Evolutionary conservation across 345 rosid species (phyloP), one percentile per base, ranked within the genome.

Genomic region (Gossypium turneri): DNA sequence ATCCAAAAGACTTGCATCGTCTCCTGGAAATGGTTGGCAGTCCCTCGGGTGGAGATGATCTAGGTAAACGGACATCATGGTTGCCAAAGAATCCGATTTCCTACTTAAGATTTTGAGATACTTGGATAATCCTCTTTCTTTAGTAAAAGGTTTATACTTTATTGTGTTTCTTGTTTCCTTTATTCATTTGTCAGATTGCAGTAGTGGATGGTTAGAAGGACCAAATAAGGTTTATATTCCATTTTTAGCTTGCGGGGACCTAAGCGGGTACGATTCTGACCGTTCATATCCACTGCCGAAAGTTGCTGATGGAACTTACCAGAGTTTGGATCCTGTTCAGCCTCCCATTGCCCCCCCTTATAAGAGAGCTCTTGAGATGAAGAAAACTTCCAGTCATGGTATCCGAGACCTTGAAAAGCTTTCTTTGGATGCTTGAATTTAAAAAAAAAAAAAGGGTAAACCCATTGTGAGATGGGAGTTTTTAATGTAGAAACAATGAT

Each of bases 271-370:
- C 70, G 98, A 91, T 69, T 95, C 99, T 7, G 99, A 95, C 78
- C 92, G 90, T 65, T 95, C 97, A 17, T 95, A 93, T 81, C 99
- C 97, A 2, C 88, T 91, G 2, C 93, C 97, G 0, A 90, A 84
- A 88, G 90, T 79, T 45, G 89, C 91, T 2, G 94, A 88, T 2
- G 93, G 97, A n/a, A 80, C 79, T 11, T 86, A 90, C 82, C 89
- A 85, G 85, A 90, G 94, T 80, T 80, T 95, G 82, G 93, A 91
- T 81, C 97, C 97, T 60, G 88, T 95, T 56, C 98, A 95, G 64
- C 93, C 97, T 19, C 98, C 99, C 11, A 90, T 91, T 57, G 97
- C 97, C 12, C 99, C 98, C 3, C 97, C 98, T 75, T 91, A 91
- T 70, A 87, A 88, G 86, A 82, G 94, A 82, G 97, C 96, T 47